Base-by-base conservation (phyloP, 1,139 yeast species). In the Zygosaccharomyces sapae region DNA sequence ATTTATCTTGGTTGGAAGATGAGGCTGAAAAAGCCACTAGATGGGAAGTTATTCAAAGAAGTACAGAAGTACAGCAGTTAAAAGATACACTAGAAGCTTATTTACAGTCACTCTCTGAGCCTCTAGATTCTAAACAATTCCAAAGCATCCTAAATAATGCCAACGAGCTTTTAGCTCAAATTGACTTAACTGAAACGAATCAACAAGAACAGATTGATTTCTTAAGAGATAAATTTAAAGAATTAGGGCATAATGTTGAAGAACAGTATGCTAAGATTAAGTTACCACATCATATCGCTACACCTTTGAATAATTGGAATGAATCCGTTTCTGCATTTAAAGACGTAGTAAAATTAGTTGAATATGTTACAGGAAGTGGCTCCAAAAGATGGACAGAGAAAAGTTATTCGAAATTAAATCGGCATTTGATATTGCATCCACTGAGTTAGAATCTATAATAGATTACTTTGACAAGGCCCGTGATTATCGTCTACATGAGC, bases 1-100 rank as follows among this genome's bases (percentile, higher is more conserved):
- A 74, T 20, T 68, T 85, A 44, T 94, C 85, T 53, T 87, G 96
- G 96, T 70, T 88, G 33, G 95, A 87, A 46, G 81, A 77, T 55
- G 90, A 83, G 19, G 77, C 87, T 46, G 86, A 80, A 47, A 72
- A 70, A 27, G 77, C 87, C 1, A 54, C 73, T 1, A 50, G 74
- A 36, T 70, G 70, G 48, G 60, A 63, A 41, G 58, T 71, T 33
- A 63, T 67, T 22, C 56, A 61, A 6, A 73, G 60, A 51, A 58
- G 66, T 9, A 59, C 60, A 1, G 63, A 60, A 6, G 56, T 75
- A 8, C 57, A 64, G 13, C 52, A 48, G 0, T 53, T 65, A 20
- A 60, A 59, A 33, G 54, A 51, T 12, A 65, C 62, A 39, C 59
- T 74, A 18, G 61, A 66, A 36, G 56, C 62, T 1, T 72, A 62